Conservation (phyloP, 2,329 filamentous ascomycete genomes). For the Diaporthe helianthi region DNA sequence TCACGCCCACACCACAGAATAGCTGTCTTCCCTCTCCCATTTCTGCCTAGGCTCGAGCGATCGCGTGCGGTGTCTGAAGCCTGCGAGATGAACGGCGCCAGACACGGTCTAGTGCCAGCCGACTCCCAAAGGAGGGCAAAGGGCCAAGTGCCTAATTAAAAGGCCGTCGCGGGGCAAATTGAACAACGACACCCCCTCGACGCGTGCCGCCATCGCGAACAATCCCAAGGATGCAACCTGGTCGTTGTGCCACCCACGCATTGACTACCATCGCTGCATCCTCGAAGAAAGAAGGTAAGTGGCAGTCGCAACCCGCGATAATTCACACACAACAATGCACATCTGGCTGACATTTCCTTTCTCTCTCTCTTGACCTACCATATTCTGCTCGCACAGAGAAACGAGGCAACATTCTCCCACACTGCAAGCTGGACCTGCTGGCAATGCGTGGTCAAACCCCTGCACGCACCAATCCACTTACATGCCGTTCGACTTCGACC, state of each 20-base stretch:
- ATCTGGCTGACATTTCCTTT: background rate
- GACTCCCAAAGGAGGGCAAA: background rate
- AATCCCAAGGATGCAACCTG: constrained; percentile 14
- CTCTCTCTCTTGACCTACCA: background rate
- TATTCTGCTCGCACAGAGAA: background rate
- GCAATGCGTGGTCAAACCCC: background rate
- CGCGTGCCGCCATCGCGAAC: constrained; percentile 22
- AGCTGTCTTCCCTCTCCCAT: background rate
- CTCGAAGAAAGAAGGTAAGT: background rate
- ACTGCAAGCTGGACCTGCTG: background rate
- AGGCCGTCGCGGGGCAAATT: background rate
- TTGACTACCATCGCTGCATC: constrained; percentile 5
- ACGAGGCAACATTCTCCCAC: no score
- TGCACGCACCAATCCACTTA: background rate
- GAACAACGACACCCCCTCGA: constrained; percentile 11
- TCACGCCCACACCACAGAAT: background rate
- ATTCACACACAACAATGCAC: background rate
- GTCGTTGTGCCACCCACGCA: constrained; percentile 6
- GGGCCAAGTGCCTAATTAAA: constrained; percentile 5
- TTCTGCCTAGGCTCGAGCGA: constrained; percentile 16
- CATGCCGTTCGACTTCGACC: constrained; percentile 28
- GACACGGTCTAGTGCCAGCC: constrained; percentile 22
- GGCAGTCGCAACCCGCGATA: background rate
- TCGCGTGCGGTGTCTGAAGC: constrained; percentile 14
- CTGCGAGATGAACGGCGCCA: constrained; percentile 1